Evolutionary conservation across 495 filamentous ascomycete genomes (phyloP), one percentile per base, ranked within the genome.

Genomic region (Poronia punctata): DNA sequence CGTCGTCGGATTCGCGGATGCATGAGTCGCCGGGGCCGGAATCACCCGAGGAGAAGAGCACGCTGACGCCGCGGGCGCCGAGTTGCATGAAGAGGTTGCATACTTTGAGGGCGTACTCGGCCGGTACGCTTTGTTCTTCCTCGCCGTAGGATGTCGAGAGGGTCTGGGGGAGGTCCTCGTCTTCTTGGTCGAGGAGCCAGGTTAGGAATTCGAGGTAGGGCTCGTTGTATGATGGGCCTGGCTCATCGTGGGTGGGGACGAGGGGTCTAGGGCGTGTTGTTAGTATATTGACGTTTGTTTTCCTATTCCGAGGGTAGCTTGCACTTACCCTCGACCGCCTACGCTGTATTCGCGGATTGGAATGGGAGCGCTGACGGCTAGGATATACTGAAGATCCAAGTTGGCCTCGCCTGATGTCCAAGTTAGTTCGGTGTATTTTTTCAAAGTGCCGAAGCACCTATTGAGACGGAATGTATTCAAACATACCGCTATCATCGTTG

Each of bases 71-170:
- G 5, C 84, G 79, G 27, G 74, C 72, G 22, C 82, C 84, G 7
- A 88, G 72, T 50, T 82, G 72, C 27, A 74, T 74, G 57, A 74
- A 78, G 26, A 81, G 55, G 49, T 79, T 75, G 66, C 85, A 88
- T 7, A 84, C 76, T 23, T 61, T 67, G 10, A 66, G 59, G 17
- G 82, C 77, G 52, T 86, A 90, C 1, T 66, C 52, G 16, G 61
- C 57, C 0, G 86, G 87, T 0, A 87, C 75, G 23, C 66, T 68
- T 44, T 77, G 57, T 57, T 90, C 85, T 28, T 85, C 75, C 42
- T 88, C 84, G 19, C 82, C 84, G 54, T 90, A 90, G 0, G 79
- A 84, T 40, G 75, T 83, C 11, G 81, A 78, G 43, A 88, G 72
- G 4, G 80, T 77, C 46, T 83, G 77, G 2, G 84, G 85, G 1